phyloP scores from a whole-genome alignment of 768 basidiomycete species.

The Russula brevipes region DNA sequence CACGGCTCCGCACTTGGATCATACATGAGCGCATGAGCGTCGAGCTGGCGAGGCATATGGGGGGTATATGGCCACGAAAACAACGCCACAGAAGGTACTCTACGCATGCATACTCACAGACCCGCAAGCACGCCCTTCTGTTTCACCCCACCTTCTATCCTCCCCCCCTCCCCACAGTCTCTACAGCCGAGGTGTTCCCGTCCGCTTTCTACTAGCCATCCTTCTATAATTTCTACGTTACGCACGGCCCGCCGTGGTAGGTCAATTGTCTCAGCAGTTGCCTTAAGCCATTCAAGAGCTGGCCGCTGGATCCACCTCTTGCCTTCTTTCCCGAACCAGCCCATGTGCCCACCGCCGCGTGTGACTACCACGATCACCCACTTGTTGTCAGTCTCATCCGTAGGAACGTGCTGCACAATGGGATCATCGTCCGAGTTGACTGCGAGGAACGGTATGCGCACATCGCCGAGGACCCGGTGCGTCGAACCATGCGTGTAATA shows the following conservation, averaged over 20 bases:
- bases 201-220: slow-evolving; percentile 49
- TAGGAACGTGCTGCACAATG: slow-evolving; percentile 60
- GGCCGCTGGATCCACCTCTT: slow-evolving; percentile 68
- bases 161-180: slow-evolving; percentile 47
- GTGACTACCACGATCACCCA: slow-evolving; percentile 65
- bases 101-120: background rate
- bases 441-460: slow-evolving; percentile 69
- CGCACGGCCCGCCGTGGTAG: slow-evolving; percentile 33
- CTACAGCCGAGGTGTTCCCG: slow-evolving; percentile 55
- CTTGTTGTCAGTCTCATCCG: slow-evolving; percentile 46
- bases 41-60: no score
- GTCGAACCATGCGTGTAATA: slow-evolving; percentile 56
- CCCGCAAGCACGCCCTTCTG: slow-evolving; percentile 10
- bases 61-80: no score
- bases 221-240: slow-evolving; percentile 48
- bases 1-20: no score
- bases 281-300: slow-evolving; percentile 67
- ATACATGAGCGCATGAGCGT: no score
- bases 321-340: slow-evolving; percentile 60
- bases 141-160: slow-evolving; percentile 1
- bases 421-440: slow-evolving; percentile 85
- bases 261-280: slow-evolving; percentile 51
- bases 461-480: slow-evolving; percentile 52
- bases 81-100: background rate
- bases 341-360: slow-evolving; percentile 71